Base-by-base conservation (phyloP, 2,329 filamentous ascomycete genomes). In the Fusarium continuum region DNA sequence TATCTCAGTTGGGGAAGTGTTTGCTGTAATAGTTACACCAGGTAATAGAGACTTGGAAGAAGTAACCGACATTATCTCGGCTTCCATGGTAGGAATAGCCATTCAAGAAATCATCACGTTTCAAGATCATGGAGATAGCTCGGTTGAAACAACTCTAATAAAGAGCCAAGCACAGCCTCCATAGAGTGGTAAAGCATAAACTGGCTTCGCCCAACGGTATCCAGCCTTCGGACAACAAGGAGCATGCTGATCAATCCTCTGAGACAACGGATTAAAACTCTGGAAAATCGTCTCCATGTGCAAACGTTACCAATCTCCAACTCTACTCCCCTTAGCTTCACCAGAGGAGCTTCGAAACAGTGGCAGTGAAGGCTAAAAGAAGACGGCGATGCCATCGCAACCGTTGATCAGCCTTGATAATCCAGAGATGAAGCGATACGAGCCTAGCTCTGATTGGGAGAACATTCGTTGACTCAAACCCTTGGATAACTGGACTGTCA, bases 391-490 rank as follows among this genome's bases (percentile, higher is more conserved):
- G 36, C 56, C 13, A 71, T 74, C 26, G 77, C 78, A n/a, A 76
- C 1, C 70, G 80, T 60, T 77, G 77, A 6, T 81, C 35, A 1
- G 35, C 9, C 22, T 38, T 23, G 35, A 38, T 13, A 20, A 38
- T 13, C 19, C 35, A 4, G 19, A 38, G 7, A 38, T 23, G 17
- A 13, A 38, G 2, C 20, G 19, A 6, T 38, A 38, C 7, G 17
- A 69, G 29, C 71, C 69, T 1, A 59, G 58, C 2, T 64, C 68
- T 13, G 65, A 72, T 22, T 75, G 77, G 75, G 77, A 80, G 43
- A 80, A 80, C 29, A 41, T 70, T 1, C 79, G 83, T 64, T 76
- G 80, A 0, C 85, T 55, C 7, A 80, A 84, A 51, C 80, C 80
- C 0, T 64, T 75, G 0, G 75, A 77, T 1, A 68, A 78, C 41